These are phyloP conservation scores for Arthrobotrys pseudoclavata DNA, from an alignment of 2,329 filamentous ascomycete genomes.

Conservation along the genomic window DNA sequence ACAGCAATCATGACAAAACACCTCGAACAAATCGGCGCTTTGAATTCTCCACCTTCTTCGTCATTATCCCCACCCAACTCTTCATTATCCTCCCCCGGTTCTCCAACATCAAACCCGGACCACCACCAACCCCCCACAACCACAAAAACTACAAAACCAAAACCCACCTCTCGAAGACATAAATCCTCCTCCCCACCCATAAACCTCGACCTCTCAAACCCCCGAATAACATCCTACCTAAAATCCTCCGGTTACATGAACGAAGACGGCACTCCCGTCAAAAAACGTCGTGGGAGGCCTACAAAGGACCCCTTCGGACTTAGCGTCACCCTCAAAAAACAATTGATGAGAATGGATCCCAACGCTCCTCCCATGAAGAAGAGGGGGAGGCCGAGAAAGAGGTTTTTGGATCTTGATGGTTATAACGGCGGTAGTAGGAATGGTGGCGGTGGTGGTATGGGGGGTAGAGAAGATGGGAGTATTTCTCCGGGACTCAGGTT, in stretches of 20 bases:
- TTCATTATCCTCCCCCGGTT: background rate
- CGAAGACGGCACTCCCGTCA: slow-evolving; percentile 53
- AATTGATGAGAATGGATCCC: slow-evolving; percentile 42
- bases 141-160: background rate
- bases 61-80: background rate
- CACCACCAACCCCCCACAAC: background rate
- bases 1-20: background rate
- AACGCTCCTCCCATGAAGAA: slow-evolving; percentile 56
- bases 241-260: slow-evolving; percentile 56
- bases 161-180: background rate
- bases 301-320: slow-evolving; percentile 57
- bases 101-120: background rate
- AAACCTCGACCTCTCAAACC: slow-evolving; percentile 55
- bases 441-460: background rate
- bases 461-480: background rate
- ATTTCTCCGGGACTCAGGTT: slow-evolving; percentile 42
- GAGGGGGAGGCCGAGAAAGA: slow-evolving; percentile 41
- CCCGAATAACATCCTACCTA: slow-evolving; percentile 42
- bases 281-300: slow-evolving; percentile 42
- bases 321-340: slow-evolving; percentile 55
- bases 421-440: background rate
- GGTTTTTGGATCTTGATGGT: slow-evolving; percentile 32
- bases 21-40: background rate
- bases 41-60: background rate
- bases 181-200: slow-evolving; percentile 33